Conservation (phyloP, 805 yeast genomes). For the Wickerhamomyces tratensis region DNA sequence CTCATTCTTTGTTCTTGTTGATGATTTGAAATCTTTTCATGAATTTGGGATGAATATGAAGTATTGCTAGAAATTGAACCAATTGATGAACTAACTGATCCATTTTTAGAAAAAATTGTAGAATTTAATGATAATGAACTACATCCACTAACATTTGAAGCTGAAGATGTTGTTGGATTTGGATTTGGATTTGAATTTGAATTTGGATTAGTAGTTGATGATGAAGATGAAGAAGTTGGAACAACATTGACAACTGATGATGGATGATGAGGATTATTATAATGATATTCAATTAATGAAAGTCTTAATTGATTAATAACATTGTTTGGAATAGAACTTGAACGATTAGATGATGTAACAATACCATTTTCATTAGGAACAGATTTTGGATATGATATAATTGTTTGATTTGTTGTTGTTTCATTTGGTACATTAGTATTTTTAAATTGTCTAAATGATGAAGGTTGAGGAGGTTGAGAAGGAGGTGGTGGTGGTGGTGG, state of each 20-base stretch:
- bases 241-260: too few relatives aligned
- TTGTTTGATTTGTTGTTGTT: not conserved
- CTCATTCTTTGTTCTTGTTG: not conserved
- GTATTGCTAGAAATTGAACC: not conserved
- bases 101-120: not conserved
- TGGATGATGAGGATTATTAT: not conserved
- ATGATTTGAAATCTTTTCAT: too few relatives aligned
- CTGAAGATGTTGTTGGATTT: too few relatives aligned
- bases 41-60: not conserved
- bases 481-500: too few relatives aligned
- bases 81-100: not conserved
- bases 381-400: not conserved
- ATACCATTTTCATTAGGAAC: not conserved
- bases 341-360: not conserved
- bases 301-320: slow-evolving; percentile 15
- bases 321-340: slow-evolving; percentile 10
- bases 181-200: not conserved
- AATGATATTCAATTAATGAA: slow-evolving; percentile 12
- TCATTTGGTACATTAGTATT: not conserved
- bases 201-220: slow-evolving; percentile 2
- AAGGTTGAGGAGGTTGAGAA: too few relatives aligned
- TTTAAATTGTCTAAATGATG: too few relatives aligned
- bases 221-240: slow-evolving; percentile 11
- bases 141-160: not conserved
- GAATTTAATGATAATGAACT: not conserved